Evolutionary conservation across 2,329 filamentous ascomycete species (phyloP).

Genomic region (Aspergillus transmontanensis): DNA sequence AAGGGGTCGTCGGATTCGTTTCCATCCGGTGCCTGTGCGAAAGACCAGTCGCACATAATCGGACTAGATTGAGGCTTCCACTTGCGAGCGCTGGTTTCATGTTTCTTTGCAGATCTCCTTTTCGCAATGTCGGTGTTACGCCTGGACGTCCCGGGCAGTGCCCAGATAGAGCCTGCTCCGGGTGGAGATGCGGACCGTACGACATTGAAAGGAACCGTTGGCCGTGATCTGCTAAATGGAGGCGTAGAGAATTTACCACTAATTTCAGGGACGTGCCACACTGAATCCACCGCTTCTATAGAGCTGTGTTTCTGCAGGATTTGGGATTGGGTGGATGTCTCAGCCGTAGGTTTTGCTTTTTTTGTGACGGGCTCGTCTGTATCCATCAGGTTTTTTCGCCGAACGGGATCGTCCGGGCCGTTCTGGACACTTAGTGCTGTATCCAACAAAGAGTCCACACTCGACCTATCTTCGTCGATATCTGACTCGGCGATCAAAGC

Average conservation of each 20-base stretch:
- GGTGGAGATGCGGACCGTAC: constrained; percentile 36
- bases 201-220: constrained; percentile 13
- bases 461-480: constrained; percentile 24
- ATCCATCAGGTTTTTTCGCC: constrained; percentile 9
- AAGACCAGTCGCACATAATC: constrained; percentile 39
- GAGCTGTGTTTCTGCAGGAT: constrained; percentile 8
- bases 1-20: constrained; percentile 48
- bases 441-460: constrained; percentile 28
- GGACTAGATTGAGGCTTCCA: constrained; percentile 32
- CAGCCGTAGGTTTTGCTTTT: constrained; percentile 23
- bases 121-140: constrained; percentile 25
- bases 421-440: constrained; percentile 19
- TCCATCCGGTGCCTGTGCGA: constrained; percentile 35
- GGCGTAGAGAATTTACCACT: constrained; percentile 29
- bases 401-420: constrained; percentile 3
- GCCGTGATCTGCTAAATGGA: constrained; percentile 20
- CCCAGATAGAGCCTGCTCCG: constrained; percentile 42
- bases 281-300: constrained; percentile 24
- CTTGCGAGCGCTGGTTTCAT: constrained; percentile 22
- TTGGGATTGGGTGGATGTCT: constrained; percentile 19
- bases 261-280: constrained; percentile 37
- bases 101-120: constrained; percentile 25
- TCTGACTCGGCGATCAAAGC: constrained; percentile 14
- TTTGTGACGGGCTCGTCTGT: constrained; percentile 9
- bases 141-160: constrained; percentile 29